Base-by-base conservation (phyloP, 169 alveolate genomes). In the Pseudocohnilembus persalinus region DNA sequence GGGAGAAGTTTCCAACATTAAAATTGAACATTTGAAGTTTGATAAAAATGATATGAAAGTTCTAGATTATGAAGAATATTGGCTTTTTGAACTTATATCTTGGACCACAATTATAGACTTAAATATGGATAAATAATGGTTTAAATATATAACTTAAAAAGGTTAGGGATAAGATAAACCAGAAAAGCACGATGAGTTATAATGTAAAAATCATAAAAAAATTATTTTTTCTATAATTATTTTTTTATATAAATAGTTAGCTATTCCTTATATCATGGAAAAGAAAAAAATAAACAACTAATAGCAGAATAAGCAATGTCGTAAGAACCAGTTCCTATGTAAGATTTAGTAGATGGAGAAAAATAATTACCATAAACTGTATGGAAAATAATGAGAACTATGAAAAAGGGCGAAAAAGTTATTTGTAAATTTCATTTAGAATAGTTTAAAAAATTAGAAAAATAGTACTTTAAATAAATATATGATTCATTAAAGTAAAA, bases 11-110 rank as follows among this genome's bases (percentile, higher is more conserved):
- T 31, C 81, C 49, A 73, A 74, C 26, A 49, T 35, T n/a, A 31
- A 79, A 33, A 35, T 80, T 26, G 90, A 86, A 65, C 68, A 80
- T 80, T 81, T 86, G 74, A 86, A 86, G 33, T 76, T 32, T 31
- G 90, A 86, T 81, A 78, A 86, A 4, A 86, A 86, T 74, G 65
- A 75, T 24, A 27, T 86, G 83, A 86, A 86, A 72, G 73, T 86
- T 16, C 27, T 86, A 32, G 90, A 86, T 29, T 4, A 86, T 16
- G 81, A 35, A 80, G 68, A 80, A 28, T 81, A 74, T 68, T 74
- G 29, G 24, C 1, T 86, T 26, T 31, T 86, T 72, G 25, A 86
- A 29, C 29, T 86, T 63, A 76, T 77, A n/a, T 86, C 79, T 80
- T 86, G 90, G 90, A 32, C 72, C 27, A 86, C 84, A 4, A 64